These are phyloP conservation scores for Tolypocladium tropicale DNA, from an alignment of 2,329 filamentous ascomycete genomes.

Conservation along the genomic window DNA sequence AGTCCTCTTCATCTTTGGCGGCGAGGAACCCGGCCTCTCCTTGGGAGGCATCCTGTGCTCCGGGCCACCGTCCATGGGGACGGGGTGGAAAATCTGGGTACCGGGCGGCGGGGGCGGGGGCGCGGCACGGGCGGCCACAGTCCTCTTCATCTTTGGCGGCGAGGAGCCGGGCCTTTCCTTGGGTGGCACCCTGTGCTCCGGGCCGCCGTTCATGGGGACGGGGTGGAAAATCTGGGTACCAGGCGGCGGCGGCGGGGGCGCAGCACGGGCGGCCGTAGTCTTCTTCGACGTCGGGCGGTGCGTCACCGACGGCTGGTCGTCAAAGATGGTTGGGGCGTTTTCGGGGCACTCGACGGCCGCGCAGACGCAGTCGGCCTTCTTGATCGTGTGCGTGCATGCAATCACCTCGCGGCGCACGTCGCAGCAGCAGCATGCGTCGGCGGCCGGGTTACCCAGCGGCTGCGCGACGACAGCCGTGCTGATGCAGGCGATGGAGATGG, in stretches of 20 bases:
- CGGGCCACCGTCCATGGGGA: too few relatives aligned
- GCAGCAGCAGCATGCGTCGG: slow-evolving; percentile 23
- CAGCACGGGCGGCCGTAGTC: neutral
- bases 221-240: too few relatives aligned
- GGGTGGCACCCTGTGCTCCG: neutral
- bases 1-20: too few relatives aligned
- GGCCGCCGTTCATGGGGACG: too few relatives aligned
- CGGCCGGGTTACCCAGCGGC: slow-evolving; percentile 1
- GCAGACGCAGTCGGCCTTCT: slow-evolving; percentile 16
- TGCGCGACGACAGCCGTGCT: neutral
- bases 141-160: too few relatives aligned
- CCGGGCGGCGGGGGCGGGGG: too few relatives aligned
- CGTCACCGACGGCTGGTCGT: neutral
- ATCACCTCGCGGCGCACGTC: slow-evolving; percentile 13
- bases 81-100: too few relatives aligned
- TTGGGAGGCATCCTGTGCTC: too few relatives aligned
- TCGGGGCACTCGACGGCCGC: slow-evolving; percentile 13
- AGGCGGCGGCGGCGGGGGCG: neutral
- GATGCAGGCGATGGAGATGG: slow-evolving; percentile 3
- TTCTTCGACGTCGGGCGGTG: neutral
- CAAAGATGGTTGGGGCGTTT: slow-evolving; percentile 8
- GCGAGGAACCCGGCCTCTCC: too few relatives aligned
- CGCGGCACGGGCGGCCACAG: too few relatives aligned
- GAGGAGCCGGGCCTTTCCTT: neutral
- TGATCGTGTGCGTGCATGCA: slow-evolving; percentile 11